Conservation (phyloP, 2,329 filamentous ascomycete genomes). For the Elsinoe arachidis region DNA sequence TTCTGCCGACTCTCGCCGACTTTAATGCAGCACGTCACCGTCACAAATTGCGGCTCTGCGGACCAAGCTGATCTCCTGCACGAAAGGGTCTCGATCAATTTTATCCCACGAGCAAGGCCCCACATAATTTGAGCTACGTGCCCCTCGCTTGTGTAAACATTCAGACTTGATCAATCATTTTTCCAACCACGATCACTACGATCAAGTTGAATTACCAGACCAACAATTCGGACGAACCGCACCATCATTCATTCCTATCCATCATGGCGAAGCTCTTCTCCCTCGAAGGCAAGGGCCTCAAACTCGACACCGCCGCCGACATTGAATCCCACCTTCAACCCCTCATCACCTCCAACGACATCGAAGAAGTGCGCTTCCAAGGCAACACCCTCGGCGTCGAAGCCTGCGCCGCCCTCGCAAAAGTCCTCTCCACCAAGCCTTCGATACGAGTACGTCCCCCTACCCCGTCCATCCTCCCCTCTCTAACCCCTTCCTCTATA, state of each 20-base stretch:
- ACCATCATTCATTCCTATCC: conserved; percentile 16
- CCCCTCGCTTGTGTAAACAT: neutral
- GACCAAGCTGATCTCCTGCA: neutral
- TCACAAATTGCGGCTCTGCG: conserved; percentile 8
- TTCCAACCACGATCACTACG: neutral
- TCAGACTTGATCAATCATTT: neutral
- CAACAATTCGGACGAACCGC: too few species aligned
- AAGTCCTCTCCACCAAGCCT: conserved; percentile 77
- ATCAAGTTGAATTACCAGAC: too few species aligned
- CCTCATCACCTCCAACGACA: conserved; percentile 60
- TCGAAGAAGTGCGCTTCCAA: conserved; percentile 77
- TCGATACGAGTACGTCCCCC: conserved; percentile 55
- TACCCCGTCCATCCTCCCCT: conserved; percentile 9
- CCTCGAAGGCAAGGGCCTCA: conserved; percentile 82
- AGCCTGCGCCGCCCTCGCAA: conserved; percentile 75
- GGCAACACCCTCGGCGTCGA: conserved; percentile 90
- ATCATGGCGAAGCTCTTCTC: conserved; percentile 69
- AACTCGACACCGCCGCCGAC: conserved; percentile 82
- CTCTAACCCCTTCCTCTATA: conserved; percentile 26
- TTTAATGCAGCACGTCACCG: neutral
- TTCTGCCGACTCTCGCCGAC: conserved; percentile 4
- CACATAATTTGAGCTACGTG: neutral
- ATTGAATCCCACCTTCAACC: conserved; percentile 74
- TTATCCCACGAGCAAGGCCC: neutral
- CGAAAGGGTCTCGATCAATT: neutral